These are phyloP conservation scores for Boletales sp. DNA, from an alignment of 768 basidiomycete species.

Conservation along the genomic window DNA sequence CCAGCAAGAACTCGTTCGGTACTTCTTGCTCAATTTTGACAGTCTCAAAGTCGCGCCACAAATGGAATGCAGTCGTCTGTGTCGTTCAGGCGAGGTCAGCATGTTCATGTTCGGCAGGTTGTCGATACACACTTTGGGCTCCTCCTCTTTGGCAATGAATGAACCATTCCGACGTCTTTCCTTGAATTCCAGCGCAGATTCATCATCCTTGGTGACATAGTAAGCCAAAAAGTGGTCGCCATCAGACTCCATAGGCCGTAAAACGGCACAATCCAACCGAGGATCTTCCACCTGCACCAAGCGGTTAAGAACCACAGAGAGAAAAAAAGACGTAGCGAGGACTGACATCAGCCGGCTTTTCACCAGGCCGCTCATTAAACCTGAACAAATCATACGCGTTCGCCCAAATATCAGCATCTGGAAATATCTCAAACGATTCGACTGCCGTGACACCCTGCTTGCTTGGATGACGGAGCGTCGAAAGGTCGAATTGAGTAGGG, in stretches of 20 bases:
- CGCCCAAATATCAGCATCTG: constrained; percentile 84
- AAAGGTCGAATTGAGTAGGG: constrained; percentile 57
- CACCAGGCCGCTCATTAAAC: constrained; percentile 85
- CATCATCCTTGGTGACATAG: constrained; percentile 76
- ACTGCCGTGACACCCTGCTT: constrained; percentile 72
- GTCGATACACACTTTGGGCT: constrained; percentile 47
- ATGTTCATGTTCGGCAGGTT: not conserved
- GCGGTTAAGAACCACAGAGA: not conserved
- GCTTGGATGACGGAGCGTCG: constrained; percentile 67
- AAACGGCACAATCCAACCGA: constrained; percentile 78
- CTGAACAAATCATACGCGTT: constrained; percentile 86
- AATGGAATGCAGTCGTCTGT: constrained; percentile 69
- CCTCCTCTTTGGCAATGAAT: constrained; percentile 46
- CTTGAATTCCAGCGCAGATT: constrained; percentile 64
- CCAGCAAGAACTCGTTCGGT: constrained; percentile 77
- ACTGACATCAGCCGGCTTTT: constrained; percentile 63
- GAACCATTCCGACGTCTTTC: constrained; percentile 42
- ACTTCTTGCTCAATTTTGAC: constrained; percentile 86
- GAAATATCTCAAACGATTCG: constrained; percentile 79
- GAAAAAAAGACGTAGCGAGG: not conserved
- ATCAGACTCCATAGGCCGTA: constrained; percentile 85
- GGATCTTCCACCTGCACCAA: constrained; percentile 63
- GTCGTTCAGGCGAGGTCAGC: not conserved
- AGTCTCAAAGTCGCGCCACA: constrained; percentile 82
- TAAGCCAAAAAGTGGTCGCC: constrained; percentile 86